Evolutionary conservation across 345 rosid genomes (phyloP).

Genomic region (Ceriops zippeliana): DNA sequence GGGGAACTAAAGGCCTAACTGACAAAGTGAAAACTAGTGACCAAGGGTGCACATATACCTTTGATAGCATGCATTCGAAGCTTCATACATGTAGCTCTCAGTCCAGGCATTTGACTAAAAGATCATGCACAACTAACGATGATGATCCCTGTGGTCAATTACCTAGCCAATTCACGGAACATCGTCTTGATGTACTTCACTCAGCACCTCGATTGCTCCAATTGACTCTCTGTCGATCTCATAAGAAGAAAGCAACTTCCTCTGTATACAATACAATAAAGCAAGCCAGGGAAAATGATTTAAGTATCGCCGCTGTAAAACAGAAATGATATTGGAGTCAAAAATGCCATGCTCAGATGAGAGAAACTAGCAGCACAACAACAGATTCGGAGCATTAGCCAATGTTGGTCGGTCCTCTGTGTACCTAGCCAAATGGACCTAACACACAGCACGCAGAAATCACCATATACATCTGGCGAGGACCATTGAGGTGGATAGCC

Average conservation of each 20-base stretch:
- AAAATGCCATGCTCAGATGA: not conserved
- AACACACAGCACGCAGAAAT: not conserved
- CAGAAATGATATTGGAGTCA: not conserved
- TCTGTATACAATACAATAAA: slow-evolving; percentile 42
- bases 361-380: not conserved
- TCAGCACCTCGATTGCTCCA: slow-evolving; percentile 26
- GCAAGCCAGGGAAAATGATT: not conserved
- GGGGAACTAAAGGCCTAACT: slow-evolving; percentile 12
- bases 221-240: slow-evolving; percentile 46
- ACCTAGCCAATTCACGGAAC: slow-evolving; percentile 31
- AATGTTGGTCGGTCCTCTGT: not conserved
- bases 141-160: not conserved
- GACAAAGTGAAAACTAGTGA: not conserved
- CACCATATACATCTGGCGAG: not conserved
- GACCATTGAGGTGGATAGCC: not conserved
- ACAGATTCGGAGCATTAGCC: not conserved
- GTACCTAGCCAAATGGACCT: slow-evolving; percentile 3
- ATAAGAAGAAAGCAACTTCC: slow-evolving; percentile 69
- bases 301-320: not conserved
- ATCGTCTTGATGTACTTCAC: slow-evolving; percentile 28
- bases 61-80: slow-evolving; percentile 8
- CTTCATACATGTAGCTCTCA: not conserved
- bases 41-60: slow-evolving; percentile 3
- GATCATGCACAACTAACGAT: not conserved
- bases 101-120: slow-evolving; percentile 2